Conservation (phyloP, 306 rosid species). For the Gleditsia sinensis region DNA sequence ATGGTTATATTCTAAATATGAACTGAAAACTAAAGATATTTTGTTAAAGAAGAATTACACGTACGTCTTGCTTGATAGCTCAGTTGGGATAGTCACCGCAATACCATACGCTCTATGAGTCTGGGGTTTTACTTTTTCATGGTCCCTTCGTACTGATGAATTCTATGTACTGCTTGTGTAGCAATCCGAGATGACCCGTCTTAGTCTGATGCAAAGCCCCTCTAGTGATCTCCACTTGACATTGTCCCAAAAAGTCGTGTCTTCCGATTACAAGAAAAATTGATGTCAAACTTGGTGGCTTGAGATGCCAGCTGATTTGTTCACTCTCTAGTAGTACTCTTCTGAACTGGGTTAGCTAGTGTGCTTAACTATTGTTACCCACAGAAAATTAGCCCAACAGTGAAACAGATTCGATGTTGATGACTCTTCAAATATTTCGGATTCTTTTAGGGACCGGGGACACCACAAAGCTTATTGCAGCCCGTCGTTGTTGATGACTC, state of each 20-base stretch:
- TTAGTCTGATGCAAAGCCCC: neutral
- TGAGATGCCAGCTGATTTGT: neutral
- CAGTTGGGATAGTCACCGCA: no score
- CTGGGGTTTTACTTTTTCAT: neutral
- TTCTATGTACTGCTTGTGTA: no score
- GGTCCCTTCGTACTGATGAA: neutral
- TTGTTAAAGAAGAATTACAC: no score
- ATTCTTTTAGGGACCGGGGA: neutral
- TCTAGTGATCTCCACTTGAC: neutral
- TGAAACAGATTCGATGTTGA: neutral
- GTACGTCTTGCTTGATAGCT: no score
- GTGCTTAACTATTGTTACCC: neutral
- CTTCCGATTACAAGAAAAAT: neutral
- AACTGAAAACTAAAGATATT: no score
- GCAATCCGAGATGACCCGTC: no score
- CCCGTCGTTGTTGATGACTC: neutral
- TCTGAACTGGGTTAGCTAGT: no score
- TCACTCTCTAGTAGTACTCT: neutral
- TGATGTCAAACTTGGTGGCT: neutral
- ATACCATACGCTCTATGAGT: no score
- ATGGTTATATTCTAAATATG: no score
- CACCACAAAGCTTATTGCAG: constrained; percentile 19
- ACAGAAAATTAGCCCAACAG: neutral
- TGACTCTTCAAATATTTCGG: neutral
- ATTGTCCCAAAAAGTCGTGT: neutral